phyloP scores from a whole-genome alignment of 2,329 filamentous ascomycete genomes.

The Coniochaeta ligniaria region DNA sequence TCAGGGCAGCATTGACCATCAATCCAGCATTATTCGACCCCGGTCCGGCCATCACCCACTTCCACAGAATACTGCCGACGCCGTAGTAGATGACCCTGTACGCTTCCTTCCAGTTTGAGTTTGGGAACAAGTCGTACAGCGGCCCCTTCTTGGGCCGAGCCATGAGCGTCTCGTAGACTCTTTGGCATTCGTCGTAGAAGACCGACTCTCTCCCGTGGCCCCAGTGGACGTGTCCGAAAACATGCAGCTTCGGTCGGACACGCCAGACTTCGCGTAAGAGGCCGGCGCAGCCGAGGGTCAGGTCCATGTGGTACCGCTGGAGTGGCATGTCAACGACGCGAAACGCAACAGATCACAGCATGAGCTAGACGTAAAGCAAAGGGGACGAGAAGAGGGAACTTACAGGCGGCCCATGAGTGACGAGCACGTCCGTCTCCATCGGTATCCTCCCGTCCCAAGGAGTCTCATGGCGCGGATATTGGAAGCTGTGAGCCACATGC shows the following conservation, averaged over 20 bases:
- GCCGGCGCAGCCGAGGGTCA: constrained; percentile 62
- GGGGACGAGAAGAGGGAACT: constrained; percentile 8
- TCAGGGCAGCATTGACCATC: constrained; percentile 51
- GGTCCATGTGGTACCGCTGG: constrained; percentile 60
- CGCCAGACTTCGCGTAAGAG: constrained; percentile 68
- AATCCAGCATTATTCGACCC: constrained; percentile 40
- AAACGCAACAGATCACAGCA: not conserved
- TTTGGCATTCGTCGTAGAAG: constrained; percentile 69
- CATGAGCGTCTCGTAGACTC: constrained; percentile 61
- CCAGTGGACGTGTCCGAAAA: constrained; percentile 82
- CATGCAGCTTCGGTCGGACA: constrained; percentile 65
- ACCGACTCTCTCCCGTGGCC: constrained; percentile 63
- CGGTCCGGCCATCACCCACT: constrained; percentile 48
- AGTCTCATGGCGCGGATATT: constrained; percentile 58
- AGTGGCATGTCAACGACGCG: not conserved
- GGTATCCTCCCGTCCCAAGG: constrained; percentile 71
- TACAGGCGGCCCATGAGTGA: constrained; percentile 75
- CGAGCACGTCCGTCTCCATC: constrained; percentile 64
- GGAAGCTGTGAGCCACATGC: constrained; percentile 52
- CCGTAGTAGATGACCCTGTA: constrained; percentile 36
- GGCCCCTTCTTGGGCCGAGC: constrained; percentile 32
- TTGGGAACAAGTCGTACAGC: constrained; percentile 37
- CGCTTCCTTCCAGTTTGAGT: constrained; percentile 38
- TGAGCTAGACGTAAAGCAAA: not conserved
- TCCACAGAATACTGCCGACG: constrained; percentile 41